A percentile compares a stretch with the other conserved stretches of the same genome.
Evolutionary conservation across 2,329 filamentous ascomycete genomes (phyloP).

Genomic region (Niveomyces coronatus): DNA sequence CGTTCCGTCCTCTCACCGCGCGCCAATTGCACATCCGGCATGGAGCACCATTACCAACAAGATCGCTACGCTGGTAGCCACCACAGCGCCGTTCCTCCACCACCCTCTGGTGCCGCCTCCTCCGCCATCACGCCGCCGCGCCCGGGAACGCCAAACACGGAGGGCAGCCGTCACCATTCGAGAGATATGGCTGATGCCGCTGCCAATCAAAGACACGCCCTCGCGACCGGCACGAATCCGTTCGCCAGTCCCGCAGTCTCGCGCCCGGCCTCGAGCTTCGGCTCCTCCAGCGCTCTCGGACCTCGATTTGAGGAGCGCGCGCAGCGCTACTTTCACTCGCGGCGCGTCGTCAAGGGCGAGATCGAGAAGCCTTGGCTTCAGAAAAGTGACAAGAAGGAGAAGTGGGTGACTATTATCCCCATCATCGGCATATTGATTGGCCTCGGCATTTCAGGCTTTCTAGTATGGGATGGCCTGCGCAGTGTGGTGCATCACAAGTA

Average conservation of each 20-base stretch:
- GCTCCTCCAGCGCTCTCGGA: constrained; percentile 30
- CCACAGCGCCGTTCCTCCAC: constrained; percentile 13
- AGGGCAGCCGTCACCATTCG: constrained; percentile 29
- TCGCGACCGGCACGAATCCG: constrained; percentile 26
- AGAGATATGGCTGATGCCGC: constrained; percentile 28
- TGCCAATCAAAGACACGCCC: constrained; percentile 21
- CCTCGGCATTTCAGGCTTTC: constrained; percentile 54
- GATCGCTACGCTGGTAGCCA: constrained; percentile 17
- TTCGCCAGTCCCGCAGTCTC: constrained; percentile 36
- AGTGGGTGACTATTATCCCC: constrained; percentile 77
- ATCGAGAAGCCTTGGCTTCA: constrained; percentile 68
- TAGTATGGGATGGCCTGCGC: constrained; percentile 65
- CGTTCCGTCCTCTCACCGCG: not conserved
- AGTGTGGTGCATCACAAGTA: constrained; percentile 68
- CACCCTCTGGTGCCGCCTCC: constrained; percentile 28
- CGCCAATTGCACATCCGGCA: constrained; percentile 10
- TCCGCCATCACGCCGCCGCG: constrained; percentile 28
- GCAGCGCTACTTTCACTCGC: constrained; percentile 60
- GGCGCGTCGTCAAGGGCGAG: constrained; percentile 60
- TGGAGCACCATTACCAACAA: constrained; percentile 18
- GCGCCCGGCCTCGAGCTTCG: constrained; percentile 37
- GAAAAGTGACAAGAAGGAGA: constrained; percentile 68
- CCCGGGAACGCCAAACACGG: constrained; percentile 32
- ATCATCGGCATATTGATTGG: constrained; percentile 61
- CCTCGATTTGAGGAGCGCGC: constrained; percentile 26